Percentiles rank a stretch among this genome's conserved stretches.
phyloP scores from a whole-genome alignment of 495 filamentous ascomycete genomes.

The Aspergillus campestris region DNA sequence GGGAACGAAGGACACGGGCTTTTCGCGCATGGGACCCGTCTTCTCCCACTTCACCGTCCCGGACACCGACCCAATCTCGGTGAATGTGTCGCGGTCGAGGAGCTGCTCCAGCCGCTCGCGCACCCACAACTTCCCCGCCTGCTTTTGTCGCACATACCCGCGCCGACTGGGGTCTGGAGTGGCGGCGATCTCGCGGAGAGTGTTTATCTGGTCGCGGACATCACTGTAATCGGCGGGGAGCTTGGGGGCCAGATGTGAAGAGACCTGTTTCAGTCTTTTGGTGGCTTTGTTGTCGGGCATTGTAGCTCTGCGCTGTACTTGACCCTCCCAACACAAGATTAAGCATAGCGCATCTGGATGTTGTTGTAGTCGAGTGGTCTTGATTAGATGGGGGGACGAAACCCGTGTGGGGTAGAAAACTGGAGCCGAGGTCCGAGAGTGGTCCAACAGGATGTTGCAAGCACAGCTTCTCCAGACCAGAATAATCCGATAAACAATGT shows the following conservation, averaged over 20 bases:
- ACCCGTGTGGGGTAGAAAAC: not conserved
- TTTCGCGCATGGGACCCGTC: constrained; percentile 37
- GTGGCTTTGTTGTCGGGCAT: constrained; percentile 14
- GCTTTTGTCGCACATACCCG: constrained; percentile 51
- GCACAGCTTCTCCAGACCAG: too few relatives aligned
- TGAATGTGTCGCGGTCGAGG: constrained; percentile 44
- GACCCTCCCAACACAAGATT: too few relatives aligned
- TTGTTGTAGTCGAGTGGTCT: not conserved
- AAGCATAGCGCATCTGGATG: not conserved
- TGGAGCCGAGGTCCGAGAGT: constrained; percentile 13
- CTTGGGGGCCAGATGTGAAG: constrained; percentile 24
- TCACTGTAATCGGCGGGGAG: constrained; percentile 55
- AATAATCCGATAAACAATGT: not conserved
- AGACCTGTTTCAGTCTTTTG: constrained; percentile 29
- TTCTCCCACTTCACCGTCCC: constrained; percentile 52
- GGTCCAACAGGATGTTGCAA: too few relatives aligned
- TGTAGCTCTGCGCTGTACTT: not conserved
- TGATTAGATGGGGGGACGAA: too few relatives aligned
- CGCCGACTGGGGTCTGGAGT: constrained; percentile 44
- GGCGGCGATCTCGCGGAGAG: constrained; percentile 40
- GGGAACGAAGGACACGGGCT: constrained; percentile 39
- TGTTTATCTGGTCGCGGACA: constrained; percentile 43
- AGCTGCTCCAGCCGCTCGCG: constrained; percentile 49
- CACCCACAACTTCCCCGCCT: constrained; percentile 59
- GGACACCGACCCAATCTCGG: constrained; percentile 50